Evolutionary conservation across 805 yeast genomes (phyloP).

Genomic region (Wickerhamomyces alni): DNA sequence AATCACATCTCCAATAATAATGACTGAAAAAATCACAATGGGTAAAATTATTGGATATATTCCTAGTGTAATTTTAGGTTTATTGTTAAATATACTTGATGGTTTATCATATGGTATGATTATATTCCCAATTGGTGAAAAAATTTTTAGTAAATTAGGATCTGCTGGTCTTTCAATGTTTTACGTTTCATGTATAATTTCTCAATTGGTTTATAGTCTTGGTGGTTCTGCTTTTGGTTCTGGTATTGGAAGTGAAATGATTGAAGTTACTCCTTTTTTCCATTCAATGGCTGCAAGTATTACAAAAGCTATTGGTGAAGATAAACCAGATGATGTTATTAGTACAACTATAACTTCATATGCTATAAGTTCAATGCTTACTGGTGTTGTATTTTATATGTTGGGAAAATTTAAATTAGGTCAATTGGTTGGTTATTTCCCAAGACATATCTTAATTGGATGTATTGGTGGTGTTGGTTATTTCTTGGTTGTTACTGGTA

Average conservation of each 20-base stretch:
- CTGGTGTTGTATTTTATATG: conserved; percentile 73
- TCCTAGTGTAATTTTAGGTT: conserved; percentile 85
- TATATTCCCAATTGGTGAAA: conserved; percentile 84
- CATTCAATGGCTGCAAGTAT: conserved; percentile 88
- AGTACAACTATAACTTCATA: conserved; percentile 86
- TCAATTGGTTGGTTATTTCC: conserved; percentile 87
- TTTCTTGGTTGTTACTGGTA: conserved; percentile 81
- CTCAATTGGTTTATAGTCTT: conserved; percentile 80
- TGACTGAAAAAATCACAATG: not conserved
- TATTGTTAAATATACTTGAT: conserved; percentile 80
- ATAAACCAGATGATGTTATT: conserved; percentile 46
- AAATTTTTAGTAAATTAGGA: conserved; percentile 70
- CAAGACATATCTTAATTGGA: conserved; percentile 92
- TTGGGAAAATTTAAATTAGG: conserved; percentile 82
- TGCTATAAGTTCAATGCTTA: conserved; percentile 75
- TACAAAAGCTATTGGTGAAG: conserved; percentile 46
- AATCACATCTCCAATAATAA: not conserved
- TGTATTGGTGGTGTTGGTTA: conserved; percentile 99
- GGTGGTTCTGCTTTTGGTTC: conserved; percentile 89
- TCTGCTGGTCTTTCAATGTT: conserved; percentile 92
- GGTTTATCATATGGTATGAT: conserved; percentile 97
- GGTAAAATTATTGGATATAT: conserved; percentile 20
- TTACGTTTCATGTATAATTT: conserved; percentile 83
- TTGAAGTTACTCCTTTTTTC: conserved; percentile 97
- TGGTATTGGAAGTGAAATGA: conserved; percentile 98